Base-by-base conservation (phyloP, 441 rosid species). In the Lepidium campestre region DNA sequence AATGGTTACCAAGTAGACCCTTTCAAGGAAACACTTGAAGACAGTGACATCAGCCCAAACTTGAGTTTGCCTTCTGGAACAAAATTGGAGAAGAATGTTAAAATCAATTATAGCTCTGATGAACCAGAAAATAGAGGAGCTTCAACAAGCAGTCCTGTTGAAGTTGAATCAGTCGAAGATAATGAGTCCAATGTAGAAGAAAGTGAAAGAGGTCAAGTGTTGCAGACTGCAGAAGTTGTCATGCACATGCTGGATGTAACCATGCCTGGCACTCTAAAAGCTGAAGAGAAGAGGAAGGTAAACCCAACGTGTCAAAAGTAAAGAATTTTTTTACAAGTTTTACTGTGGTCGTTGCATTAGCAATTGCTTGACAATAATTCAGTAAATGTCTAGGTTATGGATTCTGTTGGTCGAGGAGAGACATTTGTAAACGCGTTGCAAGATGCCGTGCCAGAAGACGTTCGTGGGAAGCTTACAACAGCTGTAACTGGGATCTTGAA, bases 361-460 rank as follows among this genome's bases (percentile, higher is more conserved):
- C 39, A 67, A 39, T 68, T 72, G 35, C 57, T 20, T 60, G 56
- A 69, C 64, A 67, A 57, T 71, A 54, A 75, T 68, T 57, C 71
- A 42, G 73, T 70, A 50, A 63, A 45, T 76, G 72, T 83, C 65
- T 82, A 93, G 99, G 96, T 91, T 59, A 78, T 91, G 77, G 80
- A 80, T 79, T 98, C 96, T 72, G 89, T 95, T 29, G 79, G 78
- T 77, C 91, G 81, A 82, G 99, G 99, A 73, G 95, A 88, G 83
- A 82, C 97, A 19, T 41, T 95, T 66, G 48, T 91, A 79, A 83
- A 70, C 67, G 99, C 98, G 60, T 78, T 95, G 81, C 82, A 95
- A 83, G 89, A 85, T 79, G 97, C 91, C 34, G 95, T 95, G 62
- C 98, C 98, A 8, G 98, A 87, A 78, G 97, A 95, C 22, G 99